Evolutionary conservation across 768 basidiomycete species (phyloP), one percentile per base, ranked within the genome.

Genomic region (Pulveroboletus sp.): DNA sequence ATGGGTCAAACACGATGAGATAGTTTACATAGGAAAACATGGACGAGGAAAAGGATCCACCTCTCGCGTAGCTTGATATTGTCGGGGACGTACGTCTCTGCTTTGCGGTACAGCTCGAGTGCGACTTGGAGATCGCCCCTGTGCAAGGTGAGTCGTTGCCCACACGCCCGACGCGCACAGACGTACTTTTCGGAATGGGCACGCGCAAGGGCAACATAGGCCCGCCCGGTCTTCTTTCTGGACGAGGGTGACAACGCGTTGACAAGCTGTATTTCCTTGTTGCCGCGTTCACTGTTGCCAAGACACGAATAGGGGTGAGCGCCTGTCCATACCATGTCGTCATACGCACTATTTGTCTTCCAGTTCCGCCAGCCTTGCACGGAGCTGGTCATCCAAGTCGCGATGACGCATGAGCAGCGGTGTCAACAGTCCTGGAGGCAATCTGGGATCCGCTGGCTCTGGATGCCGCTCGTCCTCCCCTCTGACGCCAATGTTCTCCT

Each of bases 21-120:
- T 64, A 78, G 57, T 68, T 75, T 75, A 74, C 76, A 76, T 65
- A 82, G 69, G 63, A 82, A 84, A 64, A 84, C 77, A 67, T 81
- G 72, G 64, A 82, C 67, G 67, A 85, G 69, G 67, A 83, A 85
- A 74, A 80, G 76, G 75, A 83, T 83, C 79, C 77, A 91, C 90
- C 90, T 87, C 76, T 88, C 87, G 78, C 84, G 81, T 41, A 93
- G 76, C 66, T 89, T 91, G 68, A 80, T 66, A 61, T 93, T 92
- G 49, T 90, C 85, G n/a, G 90, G 90, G 40, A 90, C 87, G 56
- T 90, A 91, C 6, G 76, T 75, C 64, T 85, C 84, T 17, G 89
- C 90, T 58, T 87, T 87, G 61, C 83, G 82, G 63, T 91, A 93
- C 14, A 92, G 77, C 46, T 89, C 85, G 33, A 93, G 75, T 3